phyloP scores from a whole-genome alignment of 306 rosid species.

The Fagus crenata region DNA sequence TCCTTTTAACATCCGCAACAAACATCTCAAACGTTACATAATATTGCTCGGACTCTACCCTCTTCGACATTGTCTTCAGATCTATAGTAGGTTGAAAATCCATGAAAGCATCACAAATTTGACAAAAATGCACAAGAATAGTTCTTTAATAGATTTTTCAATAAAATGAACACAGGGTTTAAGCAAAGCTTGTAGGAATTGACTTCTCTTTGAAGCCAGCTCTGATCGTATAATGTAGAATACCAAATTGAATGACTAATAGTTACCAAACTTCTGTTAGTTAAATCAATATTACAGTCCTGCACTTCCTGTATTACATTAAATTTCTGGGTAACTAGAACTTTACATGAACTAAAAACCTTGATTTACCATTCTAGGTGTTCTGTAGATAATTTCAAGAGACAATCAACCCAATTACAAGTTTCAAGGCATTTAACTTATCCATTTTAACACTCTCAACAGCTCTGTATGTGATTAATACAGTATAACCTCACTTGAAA shows the following conservation, averaged over 20 bases:
- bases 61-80: slow-evolving; percentile 84
- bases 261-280: too few species aligned
- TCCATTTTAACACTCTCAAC: not conserved
- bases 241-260: too few species aligned
- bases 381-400: not conserved
- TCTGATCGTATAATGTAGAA: not conserved
- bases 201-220: not conserved
- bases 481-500: not conserved
- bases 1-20: slow-evolving; percentile 83
- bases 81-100: slow-evolving; percentile 44
- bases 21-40: slow-evolving; percentile 96
- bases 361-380: slow-evolving; percentile 1
- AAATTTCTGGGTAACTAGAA: not conserved
- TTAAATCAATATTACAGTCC: not conserved
- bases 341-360: not conserved
- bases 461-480: not conserved
- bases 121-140: not conserved
- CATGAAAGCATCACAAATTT: slow-evolving; percentile 6
- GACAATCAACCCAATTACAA: not conserved
- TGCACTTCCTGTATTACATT: not conserved
- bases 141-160: not conserved
- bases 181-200: not conserved
- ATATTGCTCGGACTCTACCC: slow-evolving; percentile 96
- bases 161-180: not conserved
- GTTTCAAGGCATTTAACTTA: not conserved